Evolutionary conservation across 306 rosid genomes (phyloP), one percentile per base, ranked within the genome.

Genomic region (Inga leiocalycina): DNA sequence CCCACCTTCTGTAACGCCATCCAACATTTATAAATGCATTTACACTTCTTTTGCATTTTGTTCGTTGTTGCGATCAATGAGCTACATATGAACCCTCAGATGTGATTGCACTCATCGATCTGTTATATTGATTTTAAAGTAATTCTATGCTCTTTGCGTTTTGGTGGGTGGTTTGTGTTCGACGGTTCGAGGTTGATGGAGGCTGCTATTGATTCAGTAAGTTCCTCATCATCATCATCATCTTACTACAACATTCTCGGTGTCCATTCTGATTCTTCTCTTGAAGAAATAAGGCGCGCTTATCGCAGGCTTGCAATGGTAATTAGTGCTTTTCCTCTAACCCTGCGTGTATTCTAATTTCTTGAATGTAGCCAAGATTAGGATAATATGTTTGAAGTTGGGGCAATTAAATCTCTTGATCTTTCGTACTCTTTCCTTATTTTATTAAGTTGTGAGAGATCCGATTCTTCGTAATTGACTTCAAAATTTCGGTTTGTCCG

Each of bases 231-330:
- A 0, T 57, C 30, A 27, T 27, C 79, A 0, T 88, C 92, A 52
- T 95, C 59, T 17, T 56, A 91, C 39, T 93, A 92, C 82, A 52
- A 56, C 10, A 74, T 95, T 86, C 95, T 95, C 17, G 98, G 98
- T 64, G 90, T 95, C 13, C 14, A 80, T 34, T 81, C 88, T 0
- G 86, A 82, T 44, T 95, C 90, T 57, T 87, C 93, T 1, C 4
- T 16, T 0, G 91, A 95, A 9, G 95, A 95, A 35, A 91, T 95
- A 22, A 92, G 88, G 59, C 94, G 93, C 14, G 98, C 98, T 17
- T 95, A 93, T 68, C 90, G 91, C 64, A 93, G 88, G 85, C 97
- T 92, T 19, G 98, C 98, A 3, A 87, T 91, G 97, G 97, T 71
- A 71, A 71, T 90, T 62, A 43, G 75, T 34, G 7, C 0, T 17